These are phyloP conservation scores for Acacia melanoxylon DNA, from an alignment of 306 rosid genomes.

Conservation along the genomic window DNA sequence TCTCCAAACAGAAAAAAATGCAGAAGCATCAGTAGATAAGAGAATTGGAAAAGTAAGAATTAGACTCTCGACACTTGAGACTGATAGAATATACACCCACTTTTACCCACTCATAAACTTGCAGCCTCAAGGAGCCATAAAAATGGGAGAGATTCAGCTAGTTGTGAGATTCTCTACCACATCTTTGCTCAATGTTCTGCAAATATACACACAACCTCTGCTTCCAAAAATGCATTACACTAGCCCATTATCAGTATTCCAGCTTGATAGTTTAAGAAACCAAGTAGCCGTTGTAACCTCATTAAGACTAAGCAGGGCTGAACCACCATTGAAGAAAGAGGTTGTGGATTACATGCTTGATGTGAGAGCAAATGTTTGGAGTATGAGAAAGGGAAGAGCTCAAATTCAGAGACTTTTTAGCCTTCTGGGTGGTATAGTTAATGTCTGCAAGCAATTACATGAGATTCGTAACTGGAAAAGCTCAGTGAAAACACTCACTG, in stretches of 20 bases:
- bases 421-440: conserved; percentile 25
- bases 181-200: conserved; percentile 41
- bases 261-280: conserved; percentile 43
- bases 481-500: background rate
- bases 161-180: conserved; percentile 57
- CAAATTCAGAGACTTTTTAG: conserved; percentile 33
- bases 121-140: conserved; percentile 37
- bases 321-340: conserved; percentile 50
- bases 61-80: conserved; percentile 48
- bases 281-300: conserved; percentile 40
- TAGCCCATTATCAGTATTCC: conserved; percentile 39
- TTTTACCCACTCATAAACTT: conserved; percentile 47
- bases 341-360: conserved; percentile 47
- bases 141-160: conserved; percentile 58
- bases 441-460: conserved; percentile 12
- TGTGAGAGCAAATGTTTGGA: conserved; percentile 46
- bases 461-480: conserved; percentile 41
- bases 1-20: conserved; percentile 29
- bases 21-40: conserved; percentile 9
- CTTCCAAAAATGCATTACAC: conserved; percentile 49
- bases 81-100: conserved; percentile 45
- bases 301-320: conserved; percentile 29
- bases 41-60: conserved; percentile 53
- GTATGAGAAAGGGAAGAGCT: conserved; percentile 48
- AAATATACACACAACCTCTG: conserved; percentile 40